Evolutionary conservation across 345 rosid species (phyloP), one percentile per base, ranked within the genome.

Genomic region (Salix arbutifolia): DNA sequence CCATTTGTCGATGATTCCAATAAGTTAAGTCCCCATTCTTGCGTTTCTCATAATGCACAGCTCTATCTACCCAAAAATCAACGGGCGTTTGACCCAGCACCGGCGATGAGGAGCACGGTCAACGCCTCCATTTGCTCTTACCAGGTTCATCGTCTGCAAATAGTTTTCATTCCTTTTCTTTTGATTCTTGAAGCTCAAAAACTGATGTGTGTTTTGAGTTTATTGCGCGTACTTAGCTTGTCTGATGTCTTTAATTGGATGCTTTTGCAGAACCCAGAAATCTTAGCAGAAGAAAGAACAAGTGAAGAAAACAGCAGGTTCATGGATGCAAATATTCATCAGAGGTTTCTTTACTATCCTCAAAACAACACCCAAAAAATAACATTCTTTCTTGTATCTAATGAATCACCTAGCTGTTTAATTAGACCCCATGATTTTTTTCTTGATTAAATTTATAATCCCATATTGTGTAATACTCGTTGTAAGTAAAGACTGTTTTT

Each of bases 101-200:
- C 66, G 31, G 5, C 14, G 44, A 56, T n/a, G 66, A n/a, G 38
- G 21, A 31, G 42, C 4, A 52, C 38, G 52, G 31, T 71, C 74
- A 71, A 71, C 53, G 28, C 53, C 33, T 71, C 74, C 6, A 31
- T 71, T 71, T 71, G 42, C 64, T 71, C 74, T 52, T 18, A 71
- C 26, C 74, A 71, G 64, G 62, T 71, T 3, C 28, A 19, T 60
- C 46, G 4, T 67, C 0, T 9, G 17, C 14, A 23, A 2, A 19
- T 31, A 31, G 2, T 35, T 67, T 67, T 60, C 25, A 21, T 60
- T 58, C 28, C 21, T 21, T 9, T 19, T 25, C 19, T n/a, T 17
- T 35, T 18, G 35, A 65, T 65, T 4, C 38, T 14, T 30, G 68
- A 62, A 23, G 6, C 37, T 30, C 14, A 3, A 42, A 10, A 42